Base-by-base conservation (phyloP, 202 grass and related monocot genomes). In the Schoenoplectus triqueter region DNA sequence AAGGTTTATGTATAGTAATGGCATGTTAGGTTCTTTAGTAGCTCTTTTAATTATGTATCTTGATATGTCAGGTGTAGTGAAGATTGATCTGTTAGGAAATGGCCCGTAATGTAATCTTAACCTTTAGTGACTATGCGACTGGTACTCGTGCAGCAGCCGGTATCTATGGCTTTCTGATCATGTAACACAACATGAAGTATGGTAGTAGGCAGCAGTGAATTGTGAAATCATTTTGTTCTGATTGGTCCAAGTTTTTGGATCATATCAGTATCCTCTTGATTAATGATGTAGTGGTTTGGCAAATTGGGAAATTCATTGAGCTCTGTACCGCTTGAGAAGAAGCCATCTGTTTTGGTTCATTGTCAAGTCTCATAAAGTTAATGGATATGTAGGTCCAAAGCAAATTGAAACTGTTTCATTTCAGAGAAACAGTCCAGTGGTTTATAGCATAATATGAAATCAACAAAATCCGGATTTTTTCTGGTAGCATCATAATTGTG, bases 81-180 rank as follows among this genome's bases (percentile, higher is more conserved):
- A 77, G 52, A 17, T 59, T 59, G 21, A 31, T 7, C 52, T 84
- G 21, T 73, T 73, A 59, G 82, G 45, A 42, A 73, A 69, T 20
- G 14, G 6, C 31, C 8, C n/a, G 57, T 31, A 11, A 42, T 77
- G 52, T 78, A n/a, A 78, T 31, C 18, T 78, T 59, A 78, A 78
- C 6, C 13, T 42, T 42, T 40, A 59, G 11, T 59, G 41, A 4
- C 22, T 17, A 13, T 42, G 51, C 21, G 22, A 5, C 31, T 31
- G 31, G 31, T 31, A 57, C 22, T 60, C 55, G 7, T 2, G 15
- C 74, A 8, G 54, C 44, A 44, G 31, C 74, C 59, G 2, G 52
- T 5, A 41, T 31, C 21, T 44, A 44, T 74, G 31, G 47, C 14
- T 52, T 52, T 74, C 14, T 74, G 71, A 74, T 74, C 19, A 21